Conservation (phyloP, 768 basidiomycete species). For the Kwoniella sp. region DNA sequence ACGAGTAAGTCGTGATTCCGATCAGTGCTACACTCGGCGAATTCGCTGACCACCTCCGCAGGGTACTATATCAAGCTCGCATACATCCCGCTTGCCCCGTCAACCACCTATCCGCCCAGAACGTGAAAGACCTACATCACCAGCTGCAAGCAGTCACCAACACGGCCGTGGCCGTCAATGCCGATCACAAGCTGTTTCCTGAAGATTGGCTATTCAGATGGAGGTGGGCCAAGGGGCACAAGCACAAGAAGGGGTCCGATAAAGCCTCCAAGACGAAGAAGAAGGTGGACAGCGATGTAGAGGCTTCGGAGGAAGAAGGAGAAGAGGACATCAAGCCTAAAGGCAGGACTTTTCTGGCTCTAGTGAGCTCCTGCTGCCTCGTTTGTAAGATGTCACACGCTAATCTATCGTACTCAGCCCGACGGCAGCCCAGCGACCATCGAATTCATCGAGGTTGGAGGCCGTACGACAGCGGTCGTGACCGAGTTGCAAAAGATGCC, state of each 20-base stretch:
- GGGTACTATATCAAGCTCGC: slow-evolving; percentile 65
- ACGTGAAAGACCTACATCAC: slow-evolving; percentile 57
- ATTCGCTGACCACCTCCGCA: slow-evolving; percentile 48
- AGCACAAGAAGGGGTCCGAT: slow-evolving; percentile 27
- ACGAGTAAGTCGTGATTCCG: slow-evolving; percentile 47
- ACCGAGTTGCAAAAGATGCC: slow-evolving; percentile 58
- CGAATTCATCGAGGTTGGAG: slow-evolving; percentile 69
- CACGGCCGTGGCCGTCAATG: slow-evolving; percentile 64
- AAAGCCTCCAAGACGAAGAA: slow-evolving; percentile 25
- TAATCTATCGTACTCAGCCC: slow-evolving; percentile 53
- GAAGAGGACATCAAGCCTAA: slow-evolving; percentile 30
- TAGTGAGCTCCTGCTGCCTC: slow-evolving; percentile 21
- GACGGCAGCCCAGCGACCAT: slow-evolving; percentile 68
- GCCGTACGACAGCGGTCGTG: slow-evolving; percentile 71
- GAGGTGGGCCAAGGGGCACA: slow-evolving; percentile 48
- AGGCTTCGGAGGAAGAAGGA: slow-evolving; percentile 23
- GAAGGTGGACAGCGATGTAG: slow-evolving; percentile 9
- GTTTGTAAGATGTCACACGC: neutral
- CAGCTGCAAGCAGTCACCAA: slow-evolving; percentile 59
- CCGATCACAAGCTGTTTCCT: slow-evolving; percentile 66
- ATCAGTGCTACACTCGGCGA: slow-evolving; percentile 23
- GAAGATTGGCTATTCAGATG: slow-evolving; percentile 50
- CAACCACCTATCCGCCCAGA: slow-evolving; percentile 56
- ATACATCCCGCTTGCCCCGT: slow-evolving; percentile 69
- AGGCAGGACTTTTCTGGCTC: slow-evolving; percentile 28